Percentiles rank a stretch among this genome's conserved stretches.
These are phyloP conservation scores for Fusarium dimerum DNA, from an alignment of 2,329 filamentous ascomycete species.

Conservation along the genomic window DNA sequence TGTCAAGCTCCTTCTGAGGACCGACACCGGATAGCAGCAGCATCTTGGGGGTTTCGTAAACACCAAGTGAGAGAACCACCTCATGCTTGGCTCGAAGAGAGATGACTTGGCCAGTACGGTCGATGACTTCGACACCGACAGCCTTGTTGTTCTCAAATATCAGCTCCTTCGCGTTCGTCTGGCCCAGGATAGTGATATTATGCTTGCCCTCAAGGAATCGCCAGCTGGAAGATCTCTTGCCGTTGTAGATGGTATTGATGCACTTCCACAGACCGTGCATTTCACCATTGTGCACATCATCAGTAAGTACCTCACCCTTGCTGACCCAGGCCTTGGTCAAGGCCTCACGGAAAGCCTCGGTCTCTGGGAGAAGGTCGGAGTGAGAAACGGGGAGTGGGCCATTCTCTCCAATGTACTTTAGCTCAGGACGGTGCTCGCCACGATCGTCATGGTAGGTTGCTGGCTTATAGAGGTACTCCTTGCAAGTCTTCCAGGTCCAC, in stretches of 20 bases:
- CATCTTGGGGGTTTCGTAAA: constrained; percentile 65
- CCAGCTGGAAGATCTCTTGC: constrained; percentile 53
- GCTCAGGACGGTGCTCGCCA: constrained; percentile 43
- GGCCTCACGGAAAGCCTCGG: constrained; percentile 51
- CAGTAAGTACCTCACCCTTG: constrained; percentile 50
- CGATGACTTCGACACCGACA: constrained; percentile 50
- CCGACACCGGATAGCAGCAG: constrained; percentile 67
- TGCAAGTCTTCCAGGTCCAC: constrained; percentile 54
- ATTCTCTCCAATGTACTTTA: constrained; percentile 51
- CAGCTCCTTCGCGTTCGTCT: constrained; percentile 52
- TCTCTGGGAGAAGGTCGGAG: constrained; percentile 53
- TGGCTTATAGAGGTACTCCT: constrained; percentile 55
- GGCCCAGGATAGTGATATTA: constrained; percentile 54
- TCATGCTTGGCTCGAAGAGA: constrained; percentile 50
- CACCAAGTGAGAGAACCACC: constrained; percentile 51
- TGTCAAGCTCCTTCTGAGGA: constrained; percentile 51
- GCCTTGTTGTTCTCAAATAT: constrained; percentile 49
- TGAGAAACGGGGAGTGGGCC: constrained; percentile 58
- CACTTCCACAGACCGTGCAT: constrained; percentile 56
- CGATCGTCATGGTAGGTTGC: constrained; percentile 59
- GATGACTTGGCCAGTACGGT: constrained; percentile 37
- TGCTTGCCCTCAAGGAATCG: constrained; percentile 53
- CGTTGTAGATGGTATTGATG: constrained; percentile 58
- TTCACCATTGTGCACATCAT: constrained; percentile 57
- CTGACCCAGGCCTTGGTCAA: constrained; percentile 54